phyloP scores from a whole-genome alignment of 495 filamentous ascomycete species.

The Xylaria castorea region DNA sequence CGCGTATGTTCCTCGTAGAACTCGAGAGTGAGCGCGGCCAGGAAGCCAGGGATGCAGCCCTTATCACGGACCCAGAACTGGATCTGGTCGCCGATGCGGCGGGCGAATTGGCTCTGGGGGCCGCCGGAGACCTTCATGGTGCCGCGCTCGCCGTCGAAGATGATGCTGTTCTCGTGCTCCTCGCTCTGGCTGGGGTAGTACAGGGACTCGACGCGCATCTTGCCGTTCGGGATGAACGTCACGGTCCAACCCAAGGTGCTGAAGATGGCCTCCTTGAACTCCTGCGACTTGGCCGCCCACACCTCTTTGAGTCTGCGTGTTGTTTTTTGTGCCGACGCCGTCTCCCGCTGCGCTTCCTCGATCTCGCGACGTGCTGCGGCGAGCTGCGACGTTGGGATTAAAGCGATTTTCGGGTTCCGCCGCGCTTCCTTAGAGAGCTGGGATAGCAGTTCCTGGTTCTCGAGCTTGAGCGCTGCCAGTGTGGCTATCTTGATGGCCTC shows the following conservation, averaged over 20 bases:
- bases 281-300: conserved; percentile 83
- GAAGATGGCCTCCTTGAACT: conserved; percentile 93
- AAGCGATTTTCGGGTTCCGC: conserved; percentile 42
- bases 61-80: conserved; percentile 93
- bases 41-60: conserved; percentile 89
- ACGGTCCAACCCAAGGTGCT: conserved; percentile 89
- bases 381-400: conserved; percentile 79
- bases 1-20: conserved; percentile 80
- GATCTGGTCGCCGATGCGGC: conserved; percentile 80
- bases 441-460: conserved; percentile 82
- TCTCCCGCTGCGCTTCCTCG: conserved; percentile 68
- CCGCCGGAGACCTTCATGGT: conserved; percentile 98
- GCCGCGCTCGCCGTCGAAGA: conserved; percentile 94
- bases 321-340: conserved; percentile 85
- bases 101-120: conserved; percentile 82
- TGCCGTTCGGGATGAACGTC: conserved; percentile 91
- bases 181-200: conserved; percentile 72
- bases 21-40: conserved; percentile 87
- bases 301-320: conserved; percentile 87
- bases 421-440: conserved; percentile 66
- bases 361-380: conserved; percentile 76
- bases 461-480: conserved; percentile 74
- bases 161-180: conserved; percentile 85
- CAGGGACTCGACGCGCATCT: conserved; percentile 82
- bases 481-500: conserved; percentile 83